Base-by-base conservation (phyloP, 345 rosid species). In the Aquilaria yunnanensis region DNA sequence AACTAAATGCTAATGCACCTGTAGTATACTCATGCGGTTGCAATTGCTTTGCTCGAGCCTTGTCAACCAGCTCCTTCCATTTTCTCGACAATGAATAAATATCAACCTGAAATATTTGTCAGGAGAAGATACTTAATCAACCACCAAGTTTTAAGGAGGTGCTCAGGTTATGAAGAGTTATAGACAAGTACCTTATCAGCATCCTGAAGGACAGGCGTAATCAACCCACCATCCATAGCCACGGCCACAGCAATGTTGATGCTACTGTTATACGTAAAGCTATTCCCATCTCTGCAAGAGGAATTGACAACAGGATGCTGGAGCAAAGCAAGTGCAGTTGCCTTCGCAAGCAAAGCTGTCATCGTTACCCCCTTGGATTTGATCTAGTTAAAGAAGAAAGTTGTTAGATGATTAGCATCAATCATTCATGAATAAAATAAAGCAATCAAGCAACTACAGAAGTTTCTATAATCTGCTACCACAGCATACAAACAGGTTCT, bases 1-100 rank as follows among this genome's bases (percentile, higher is more conserved):
- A 1, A 37, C 43, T 37, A 37, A 37, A 37, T 37, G 43, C 37
- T 16, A 31, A 12, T 14, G 47, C 80, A 92, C 98, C 97, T 63
- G 91, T 78, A 69, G 78, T 88, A 74, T 90, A 94, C 66, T 94
- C 97, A 46, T 85, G 90, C 73, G 95, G 97, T 70, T 86, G 99
- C 70, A 94, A 76, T 75, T 90, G 99, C 81, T 94, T 94, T 61
- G 96, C 86, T 51, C 96, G 78, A 63, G 99, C 99, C 78, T 86
- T 94, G 58, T 85, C 95, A 60, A 94, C 97, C 69, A 90, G 75
- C 78, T 94, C 99, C 79, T 88, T 94, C 99, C 99, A 94, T 74
- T 88, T 88, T 62, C 99, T 90, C 54, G 97, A 94, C 82, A 90
- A 76, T 3, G 97, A 71, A 72, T 88, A 94, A 67, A 94, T 88